A percentile compares a stretch with the other conserved stretches of the same genome.
These are phyloP conservation scores for Hypericum androsaemum DNA, from an alignment of 345 rosid species.

Conservation along the genomic window DNA sequence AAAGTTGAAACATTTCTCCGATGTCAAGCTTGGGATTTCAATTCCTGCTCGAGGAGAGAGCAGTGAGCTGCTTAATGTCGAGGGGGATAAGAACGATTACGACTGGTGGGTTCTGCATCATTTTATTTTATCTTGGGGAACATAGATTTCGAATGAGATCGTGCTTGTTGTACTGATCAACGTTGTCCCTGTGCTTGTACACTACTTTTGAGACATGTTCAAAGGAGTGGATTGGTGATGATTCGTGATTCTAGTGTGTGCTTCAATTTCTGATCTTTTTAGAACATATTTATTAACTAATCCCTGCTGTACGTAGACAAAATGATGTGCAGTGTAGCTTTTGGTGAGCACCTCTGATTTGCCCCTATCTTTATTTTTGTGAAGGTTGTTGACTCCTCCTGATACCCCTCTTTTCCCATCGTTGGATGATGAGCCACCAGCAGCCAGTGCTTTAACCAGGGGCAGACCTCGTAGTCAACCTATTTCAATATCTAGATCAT, in stretches of 20 bases:
- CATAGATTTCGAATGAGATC: background rate
- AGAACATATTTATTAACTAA: too few species aligned
- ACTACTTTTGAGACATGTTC: too few species aligned
- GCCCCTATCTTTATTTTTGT: slow-evolving; percentile 12
- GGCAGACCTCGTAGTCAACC: slow-evolving; percentile 91
- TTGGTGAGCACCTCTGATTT: too few species aligned
- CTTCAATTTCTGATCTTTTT: too few species aligned
- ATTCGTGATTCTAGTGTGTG: too few species aligned
- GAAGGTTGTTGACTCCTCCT: slow-evolving; percentile 95
- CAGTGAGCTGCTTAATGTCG: slow-evolving; percentile 73
- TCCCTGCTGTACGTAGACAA: too few species aligned
- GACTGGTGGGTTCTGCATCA: slow-evolving; percentile 59
- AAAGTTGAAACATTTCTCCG: slow-evolving; percentile 72
- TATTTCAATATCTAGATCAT: slow-evolving; percentile 81
- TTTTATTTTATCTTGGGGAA: background rate
- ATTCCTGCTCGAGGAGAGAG: slow-evolving; percentile 83
- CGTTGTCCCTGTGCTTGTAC: too few species aligned
- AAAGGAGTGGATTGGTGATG: too few species aligned
- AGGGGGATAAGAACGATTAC: slow-evolving; percentile 90
- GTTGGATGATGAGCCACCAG: slow-evolving; percentile 69
- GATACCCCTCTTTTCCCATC: slow-evolving; percentile 95
- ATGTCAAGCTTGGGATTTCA: slow-evolving; percentile 51
- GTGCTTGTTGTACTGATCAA: too few species aligned
- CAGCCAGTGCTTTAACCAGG: slow-evolving; percentile 44
- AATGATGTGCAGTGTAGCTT: too few species aligned